Evolutionary conservation across 148 eudicot genomes (phyloP), one percentile per base, ranked within the genome.

Genomic region (Rheum nobile): DNA sequence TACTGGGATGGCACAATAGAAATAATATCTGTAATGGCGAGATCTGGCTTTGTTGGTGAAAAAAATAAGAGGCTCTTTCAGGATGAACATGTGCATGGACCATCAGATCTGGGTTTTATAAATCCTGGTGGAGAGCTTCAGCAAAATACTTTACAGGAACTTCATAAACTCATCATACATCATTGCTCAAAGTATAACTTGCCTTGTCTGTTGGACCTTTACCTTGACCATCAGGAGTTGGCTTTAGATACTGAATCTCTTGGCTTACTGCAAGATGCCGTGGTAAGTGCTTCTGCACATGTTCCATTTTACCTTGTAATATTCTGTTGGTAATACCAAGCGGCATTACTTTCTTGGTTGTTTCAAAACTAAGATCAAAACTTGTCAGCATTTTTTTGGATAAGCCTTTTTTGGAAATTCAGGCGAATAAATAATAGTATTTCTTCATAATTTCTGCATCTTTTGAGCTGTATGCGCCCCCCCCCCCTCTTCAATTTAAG

Each of bases 191-290:
- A 85, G 75, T 82, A 84, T 82, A 92, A 86, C 82, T 81, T 95
- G 91, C 97, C 93, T 67, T 81, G 85, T 84, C 83, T 95, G 74
- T 81, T 95, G 74, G 97, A 95, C 77, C 84, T 95, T 68, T 95
- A 88, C 85, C 92, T 95, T 81, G 99, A 95, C 81, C 86, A 83
- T 83, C 96, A 92, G 78, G 86, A 79, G 77, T 84, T 95, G 85
- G 94, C 87, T 79, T 71, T 82, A 72, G 90, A 88, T 81, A 75
- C 81, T 52, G 88, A 83, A 46, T 75, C 87, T 37, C 84, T 92
- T 72, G 83, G 82, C 72, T 57, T 71, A 63, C 75, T 95, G 73
- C 88, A 72, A 73, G 88, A 90, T 80, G 88, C 96, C 67, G 84
- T 85, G 16, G 98, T 95, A 85, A 85, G 98, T 84, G 70, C 71